A percentile compares a stretch with the other conserved stretches of the same genome.
phyloP scores from a whole-genome alignment of 2,329 filamentous ascomycete genomes.

The Septoria petroselini region DNA sequence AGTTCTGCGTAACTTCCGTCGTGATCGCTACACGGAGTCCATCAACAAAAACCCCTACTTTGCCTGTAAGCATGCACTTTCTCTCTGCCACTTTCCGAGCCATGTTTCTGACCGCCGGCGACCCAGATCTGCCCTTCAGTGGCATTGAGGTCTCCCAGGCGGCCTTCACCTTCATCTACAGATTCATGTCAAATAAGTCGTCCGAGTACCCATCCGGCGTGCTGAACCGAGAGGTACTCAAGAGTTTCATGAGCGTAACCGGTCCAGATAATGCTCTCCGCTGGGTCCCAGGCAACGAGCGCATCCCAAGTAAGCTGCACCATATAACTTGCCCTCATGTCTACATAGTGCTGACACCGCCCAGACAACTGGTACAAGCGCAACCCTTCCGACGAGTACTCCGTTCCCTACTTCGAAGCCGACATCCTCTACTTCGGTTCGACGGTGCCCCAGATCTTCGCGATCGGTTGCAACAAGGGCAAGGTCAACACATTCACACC shows the following conservation, averaged over 20 bases:
- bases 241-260: conserved; percentile 42
- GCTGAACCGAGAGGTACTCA: conserved; percentile 40
- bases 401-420: conserved; percentile 25
- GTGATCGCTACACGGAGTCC: conserved; percentile 28
- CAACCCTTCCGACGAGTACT: conserved; percentile 35
- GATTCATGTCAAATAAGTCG: conserved; percentile 43
- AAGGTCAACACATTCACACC: conserved; percentile 36
- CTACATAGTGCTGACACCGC: conserved; percentile 31
- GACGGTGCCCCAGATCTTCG: conserved; percentile 31
- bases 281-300: conserved; percentile 40
- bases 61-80: conserved; percentile 15
- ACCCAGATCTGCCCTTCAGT: conserved; percentile 26
- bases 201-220: conserved; percentile 39
- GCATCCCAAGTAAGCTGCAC: conserved; percentile 40
- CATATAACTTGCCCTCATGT: conserved; percentile 30
- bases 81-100: background rate
- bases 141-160: conserved; percentile 34
- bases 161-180: conserved; percentile 38
- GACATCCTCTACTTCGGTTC: conserved; percentile 33
- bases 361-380: conserved; percentile 40
- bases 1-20: conserved; percentile 31
- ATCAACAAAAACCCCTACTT: conserved; percentile 37
- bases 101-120: conserved; percentile 11
- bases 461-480: conserved; percentile 40
- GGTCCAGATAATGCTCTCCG: conserved; percentile 34